These are phyloP conservation scores for Xylariaceae sp. DNA, from an alignment of 2,329 filamentous ascomycete species.

Conservation along the genomic window DNA sequence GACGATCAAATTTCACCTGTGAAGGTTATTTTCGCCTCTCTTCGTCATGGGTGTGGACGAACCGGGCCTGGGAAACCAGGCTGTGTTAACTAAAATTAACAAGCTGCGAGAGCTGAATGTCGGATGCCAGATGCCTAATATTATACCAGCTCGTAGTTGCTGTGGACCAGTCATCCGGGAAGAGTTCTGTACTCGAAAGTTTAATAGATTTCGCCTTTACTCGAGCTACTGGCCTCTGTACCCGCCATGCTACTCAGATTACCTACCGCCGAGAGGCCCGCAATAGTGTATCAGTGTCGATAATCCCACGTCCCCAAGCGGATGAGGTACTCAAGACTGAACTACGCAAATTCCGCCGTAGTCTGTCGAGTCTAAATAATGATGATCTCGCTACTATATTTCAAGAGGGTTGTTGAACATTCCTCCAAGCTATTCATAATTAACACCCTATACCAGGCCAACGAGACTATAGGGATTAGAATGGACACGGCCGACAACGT, in stretches of 20 bases:
- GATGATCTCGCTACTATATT: conserved; percentile 51
- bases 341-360: conserved; percentile 42
- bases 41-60: too few relatives aligned
- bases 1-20: too few relatives aligned
- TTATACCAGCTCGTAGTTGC: conserved; percentile 70
- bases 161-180: conserved; percentile 84
- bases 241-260: conserved; percentile 57
- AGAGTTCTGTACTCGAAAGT: conserved; percentile 81
- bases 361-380: conserved; percentile 55
- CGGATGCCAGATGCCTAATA: conserved; percentile 15
- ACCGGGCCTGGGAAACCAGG: conserved; percentile 7
- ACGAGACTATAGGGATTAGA: conserved; percentile 53
- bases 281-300: conserved; percentile 49
- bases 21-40: too few relatives aligned
- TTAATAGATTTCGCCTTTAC: conserved; percentile 57
- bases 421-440: conserved; percentile 44
- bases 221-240: conserved; percentile 52
- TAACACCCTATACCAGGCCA: conserved; percentile 47
- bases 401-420: conserved; percentile 37
- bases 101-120: conserved; percentile 49
- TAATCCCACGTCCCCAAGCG: conserved; percentile 45
- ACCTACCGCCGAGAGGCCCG: conserved; percentile 48
- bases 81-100: conserved; percentile 45
- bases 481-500: conserved; percentile 14
- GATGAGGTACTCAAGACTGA: conserved; percentile 44